Conservation (phyloP, 371 early-diverging fungal species). For the Zancudomyces culisetae region DNA sequence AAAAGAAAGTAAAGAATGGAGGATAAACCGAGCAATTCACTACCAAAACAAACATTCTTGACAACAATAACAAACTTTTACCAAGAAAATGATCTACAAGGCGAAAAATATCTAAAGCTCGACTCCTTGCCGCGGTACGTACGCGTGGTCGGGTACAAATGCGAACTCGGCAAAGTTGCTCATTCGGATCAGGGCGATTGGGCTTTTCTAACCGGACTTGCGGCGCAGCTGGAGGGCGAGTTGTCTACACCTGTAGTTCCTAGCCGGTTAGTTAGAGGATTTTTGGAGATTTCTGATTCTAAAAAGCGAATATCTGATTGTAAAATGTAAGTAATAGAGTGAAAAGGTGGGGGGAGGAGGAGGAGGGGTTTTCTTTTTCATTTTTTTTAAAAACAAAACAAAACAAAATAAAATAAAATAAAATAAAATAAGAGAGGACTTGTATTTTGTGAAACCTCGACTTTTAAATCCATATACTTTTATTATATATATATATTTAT, state of each 20-base stretch:
- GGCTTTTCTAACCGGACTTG: not conserved
- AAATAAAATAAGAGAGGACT: no score
- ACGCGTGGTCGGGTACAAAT: conserved; percentile 22
- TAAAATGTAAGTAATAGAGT: conserved; percentile 4
- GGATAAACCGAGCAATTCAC: no score
- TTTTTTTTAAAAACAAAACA: not conserved
- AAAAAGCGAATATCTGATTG: not conserved
- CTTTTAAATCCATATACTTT: no score
- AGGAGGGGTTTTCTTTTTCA: not conserved
- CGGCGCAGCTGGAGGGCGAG: not conserved
- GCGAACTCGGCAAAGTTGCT: not conserved
- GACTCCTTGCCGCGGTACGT: conserved; percentile 44
- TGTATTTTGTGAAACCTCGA: no score
- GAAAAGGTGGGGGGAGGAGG: no score
- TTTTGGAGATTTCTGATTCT: not conserved
- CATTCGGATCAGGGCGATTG: not conserved
- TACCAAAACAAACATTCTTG: no score
- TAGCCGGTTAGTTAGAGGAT: not conserved
- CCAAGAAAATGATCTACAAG: conserved; percentile 40
- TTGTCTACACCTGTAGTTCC: not conserved
- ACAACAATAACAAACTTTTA: conserved; percentile 27
- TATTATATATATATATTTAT: not conserved
- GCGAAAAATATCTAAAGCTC: conserved; percentile 33
- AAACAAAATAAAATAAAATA: no score
- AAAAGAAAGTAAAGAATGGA: no score